Conservation (phyloP, 768 basidiomycete genomes). For the Leccinum imitatum region DNA sequence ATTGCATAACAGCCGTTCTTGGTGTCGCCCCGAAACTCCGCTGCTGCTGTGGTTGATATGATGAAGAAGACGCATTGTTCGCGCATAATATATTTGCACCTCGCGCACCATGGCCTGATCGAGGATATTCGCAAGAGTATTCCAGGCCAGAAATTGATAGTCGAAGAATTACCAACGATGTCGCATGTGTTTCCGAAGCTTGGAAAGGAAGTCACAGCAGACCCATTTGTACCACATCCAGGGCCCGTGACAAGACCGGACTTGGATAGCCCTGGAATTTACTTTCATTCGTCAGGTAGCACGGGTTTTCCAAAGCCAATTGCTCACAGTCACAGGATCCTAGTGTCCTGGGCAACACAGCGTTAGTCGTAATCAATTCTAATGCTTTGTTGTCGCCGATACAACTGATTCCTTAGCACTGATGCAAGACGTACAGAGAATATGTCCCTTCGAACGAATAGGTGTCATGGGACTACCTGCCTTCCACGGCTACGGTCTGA, state of each 20-base stretch:
- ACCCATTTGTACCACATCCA: slow-evolving; percentile 13
- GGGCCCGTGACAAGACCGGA: not conserved
- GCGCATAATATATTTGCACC: slow-evolving; percentile 11
- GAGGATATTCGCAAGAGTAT: slow-evolving; percentile 5
- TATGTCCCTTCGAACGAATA: slow-evolving; percentile 17
- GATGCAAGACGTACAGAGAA: not conserved
- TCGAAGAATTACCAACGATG: slow-evolving; percentile 21
- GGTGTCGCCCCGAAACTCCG: slow-evolving; percentile 25
- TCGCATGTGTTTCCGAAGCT: slow-evolving; percentile 37
- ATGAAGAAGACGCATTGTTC: slow-evolving; percentile 11
- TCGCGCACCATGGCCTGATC: slow-evolving; percentile 14
- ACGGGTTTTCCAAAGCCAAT: slow-evolving; percentile 48
- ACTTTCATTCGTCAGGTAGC: slow-evolving; percentile 33
- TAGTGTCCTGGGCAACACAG: slow-evolving; percentile 31
- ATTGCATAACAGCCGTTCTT: slow-evolving; percentile 26
- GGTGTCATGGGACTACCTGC: slow-evolving; percentile 36
- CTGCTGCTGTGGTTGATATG: slow-evolving; percentile 7
- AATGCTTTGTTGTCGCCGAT: not conserved
- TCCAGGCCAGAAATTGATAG: not conserved
- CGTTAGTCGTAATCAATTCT: slow-evolving; percentile 24
- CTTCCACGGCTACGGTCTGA: slow-evolving; percentile 39
- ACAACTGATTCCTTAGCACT: not conserved
- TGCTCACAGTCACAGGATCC: slow-evolving; percentile 28
- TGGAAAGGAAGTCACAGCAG: slow-evolving; percentile 27
- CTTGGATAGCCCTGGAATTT: slow-evolving; percentile 1